Evolutionary conservation across 2,329 filamentous ascomycete species (phyloP), one percentile per base, ranked within the genome.

Genomic region (Colletotrichum plurivorum): DNA sequence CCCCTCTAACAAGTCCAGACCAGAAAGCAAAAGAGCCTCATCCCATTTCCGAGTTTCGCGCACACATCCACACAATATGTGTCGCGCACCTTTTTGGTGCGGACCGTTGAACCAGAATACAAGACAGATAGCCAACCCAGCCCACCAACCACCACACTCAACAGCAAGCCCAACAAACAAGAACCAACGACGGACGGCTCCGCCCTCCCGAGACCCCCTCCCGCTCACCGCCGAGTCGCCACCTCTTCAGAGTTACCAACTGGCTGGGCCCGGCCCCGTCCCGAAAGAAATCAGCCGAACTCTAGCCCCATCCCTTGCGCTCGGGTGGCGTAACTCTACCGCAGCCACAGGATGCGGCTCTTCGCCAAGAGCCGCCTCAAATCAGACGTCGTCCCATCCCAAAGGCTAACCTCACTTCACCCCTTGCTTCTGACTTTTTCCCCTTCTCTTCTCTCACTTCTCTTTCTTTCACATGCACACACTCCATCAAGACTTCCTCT

Each of bases 261-360:
- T 8, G 25, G 46, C 41, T 66, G 62, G 62, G 18, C 66, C 66
- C 10, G 62, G 18, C 66, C 66, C 10, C 52, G 41, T 27, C 48
- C 48, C 31, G 22, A 22, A 36, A 18, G 31, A 52, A 53, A 65
- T 60, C 62, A 59, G 55, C 49, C 48, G 55, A 51, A 46, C 48
- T 53, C 55, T 67, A 31, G 16, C 8, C 22, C 27, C 41, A 41
- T 52, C 51, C 25, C 16, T 56, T 51, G 27, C 27, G 36, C 31
- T 39, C 39, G 31, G 20, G 31, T 66, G 66, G 67, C 55, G 49
- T 45, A 49, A 66, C 51, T 20, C 25, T 66, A 59, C 55, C 61
- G 27, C 39, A 8, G 15, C 13, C 7, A 31, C 51, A 36, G 51
- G 25, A 46, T 22, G 56, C 60, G 62, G 36, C 56, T 66, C 51